Evolutionary conservation across 2,329 filamentous ascomycete genomes (phyloP), one percentile per base, ranked within the genome.

Genomic region (Talaromyces sp.): DNA sequence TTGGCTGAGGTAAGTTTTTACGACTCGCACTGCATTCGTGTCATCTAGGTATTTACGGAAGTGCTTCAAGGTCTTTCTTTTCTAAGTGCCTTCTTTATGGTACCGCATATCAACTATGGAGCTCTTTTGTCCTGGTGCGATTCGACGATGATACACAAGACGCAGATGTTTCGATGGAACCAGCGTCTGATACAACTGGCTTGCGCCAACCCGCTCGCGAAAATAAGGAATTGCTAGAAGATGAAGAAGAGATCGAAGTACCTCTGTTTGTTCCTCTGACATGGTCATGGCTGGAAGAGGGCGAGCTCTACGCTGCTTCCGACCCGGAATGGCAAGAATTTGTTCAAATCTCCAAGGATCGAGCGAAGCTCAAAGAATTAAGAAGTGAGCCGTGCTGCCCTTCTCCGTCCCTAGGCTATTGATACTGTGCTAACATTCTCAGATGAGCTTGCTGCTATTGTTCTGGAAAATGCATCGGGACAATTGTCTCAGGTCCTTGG

Each of bases 241-340:
- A 60, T 9, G 55, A 57, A 61, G 57, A 62, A 1, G 75, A 77
- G 2, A 74, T 78, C 3, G 72, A 75, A 13, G 75, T 79, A 16
- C 70, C 78, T 1, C 58, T 80, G 13, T 88, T 88, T 55, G 78
- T 89, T 7, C 83, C 86, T 0, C 80, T 88, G 47, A 84, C 84
- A 3, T 83, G 54, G 78, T 78, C 47, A 75, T 73, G 22, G 13
- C 51, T 69, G 47, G 55, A 61, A 30, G 55, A 66, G 46, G 68
- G 70, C 29, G 61, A 69, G 13, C 57, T 67, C 11, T 73, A 73
- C 51, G 50, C 59, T 17, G 52, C 57, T 40, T 67, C 64, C 11
- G 84, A 87, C 59, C 85, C 85, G 2, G 86, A 89, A 67, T 88
- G 83, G 84, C 73, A 77, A 56, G 75, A 77, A 44, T 89, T 86